Percentiles rank a stretch among this genome's conserved stretches.
Evolutionary conservation across 306 rosid genomes (phyloP).

Genomic region (Arachis hypogaea): DNA sequence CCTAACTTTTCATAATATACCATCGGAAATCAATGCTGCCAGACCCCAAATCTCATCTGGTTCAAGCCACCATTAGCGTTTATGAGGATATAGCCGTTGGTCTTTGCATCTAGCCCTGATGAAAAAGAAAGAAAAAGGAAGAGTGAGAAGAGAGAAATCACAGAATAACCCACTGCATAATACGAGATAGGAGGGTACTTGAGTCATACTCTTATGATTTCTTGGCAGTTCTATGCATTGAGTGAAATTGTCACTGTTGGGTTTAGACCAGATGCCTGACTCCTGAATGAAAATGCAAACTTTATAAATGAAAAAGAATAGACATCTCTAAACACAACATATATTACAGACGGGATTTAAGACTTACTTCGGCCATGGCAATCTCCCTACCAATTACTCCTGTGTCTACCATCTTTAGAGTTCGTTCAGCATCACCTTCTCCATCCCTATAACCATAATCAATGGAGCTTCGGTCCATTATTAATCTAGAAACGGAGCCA

Average conservation of each 20-base stretch:
- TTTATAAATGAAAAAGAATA: conserved; percentile 33
- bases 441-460: conserved; percentile 55
- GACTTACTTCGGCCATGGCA: conserved; percentile 60
- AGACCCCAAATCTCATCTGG: conserved; percentile 99
- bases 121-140: conserved; percentile 23
- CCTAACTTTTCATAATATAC: conserved; percentile 15
- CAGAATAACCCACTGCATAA: conserved; percentile 30
- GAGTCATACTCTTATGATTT: conserved; percentile 66
- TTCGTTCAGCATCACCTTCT: conserved; percentile 65
- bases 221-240: conserved; percentile 66
- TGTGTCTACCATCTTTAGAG: conserved; percentile 63
- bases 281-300: conserved; percentile 62
- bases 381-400: conserved; percentile 50
- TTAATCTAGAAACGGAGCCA: conserved; percentile 45
- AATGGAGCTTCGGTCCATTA: conserved; percentile 51
- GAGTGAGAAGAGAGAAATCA: conserved; percentile 41
- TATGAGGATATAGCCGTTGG: conserved; percentile 82
- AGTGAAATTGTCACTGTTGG: conserved; percentile 71
- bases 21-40: conserved; percentile 52
- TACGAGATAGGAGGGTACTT: conserved; percentile 34
- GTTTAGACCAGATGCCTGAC: conserved; percentile 72
- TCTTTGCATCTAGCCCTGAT: conserved; percentile 70
- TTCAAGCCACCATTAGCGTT: conserved; percentile 99
- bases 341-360: conserved; percentile 29
- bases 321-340: conserved; percentile 3